Evolutionary conservation across 2,329 filamentous ascomycete species (phyloP).

Genomic region (Fusarium oligoseptatum): DNA sequence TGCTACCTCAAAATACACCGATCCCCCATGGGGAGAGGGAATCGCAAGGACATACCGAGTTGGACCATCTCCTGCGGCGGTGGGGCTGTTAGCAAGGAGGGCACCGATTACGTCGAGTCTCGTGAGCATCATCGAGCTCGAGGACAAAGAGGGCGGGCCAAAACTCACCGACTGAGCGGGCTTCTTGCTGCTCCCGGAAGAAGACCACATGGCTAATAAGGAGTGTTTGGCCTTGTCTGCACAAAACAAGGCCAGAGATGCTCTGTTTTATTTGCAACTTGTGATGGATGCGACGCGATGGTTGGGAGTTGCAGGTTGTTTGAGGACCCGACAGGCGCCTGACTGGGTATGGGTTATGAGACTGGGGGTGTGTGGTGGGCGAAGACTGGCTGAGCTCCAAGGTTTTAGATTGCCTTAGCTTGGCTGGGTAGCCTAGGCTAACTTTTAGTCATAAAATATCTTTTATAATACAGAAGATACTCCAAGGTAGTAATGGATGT

Average conservation of each 20-base stretch:
- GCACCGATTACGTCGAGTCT: conserved; percentile 43
- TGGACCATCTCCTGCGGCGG: conserved; percentile 95
- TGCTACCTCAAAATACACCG: conserved; percentile 13
- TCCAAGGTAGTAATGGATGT: neutral
- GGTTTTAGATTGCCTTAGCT: neutral
- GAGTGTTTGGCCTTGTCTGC: conserved; percentile 42
- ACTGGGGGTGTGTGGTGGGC: neutral
- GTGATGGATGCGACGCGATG: conserved; percentile 34
- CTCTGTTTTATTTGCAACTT: conserved; percentile 48
- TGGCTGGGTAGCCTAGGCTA: neutral
- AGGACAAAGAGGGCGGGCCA: conserved; percentile 25
- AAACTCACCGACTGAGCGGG: conserved; percentile 75
- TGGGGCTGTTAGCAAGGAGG: conserved; percentile 53
- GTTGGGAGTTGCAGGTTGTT: conserved; percentile 40
- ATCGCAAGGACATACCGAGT: conserved; percentile 79
- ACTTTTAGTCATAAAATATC: neutral
- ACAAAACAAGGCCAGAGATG: conserved; percentile 38
- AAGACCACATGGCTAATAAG: conserved; percentile 70
- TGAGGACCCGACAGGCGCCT: neutral
- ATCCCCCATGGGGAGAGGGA: conserved; percentile 2
- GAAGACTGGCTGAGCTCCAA: neutral
- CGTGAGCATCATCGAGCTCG: conserved; percentile 25
- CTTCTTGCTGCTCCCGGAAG: conserved; percentile 77
- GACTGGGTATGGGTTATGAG: neutral
- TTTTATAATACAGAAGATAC: neutral